Conservation (phyloP, 495 filamentous ascomycete species). For the Daldinia loculata region DNA sequence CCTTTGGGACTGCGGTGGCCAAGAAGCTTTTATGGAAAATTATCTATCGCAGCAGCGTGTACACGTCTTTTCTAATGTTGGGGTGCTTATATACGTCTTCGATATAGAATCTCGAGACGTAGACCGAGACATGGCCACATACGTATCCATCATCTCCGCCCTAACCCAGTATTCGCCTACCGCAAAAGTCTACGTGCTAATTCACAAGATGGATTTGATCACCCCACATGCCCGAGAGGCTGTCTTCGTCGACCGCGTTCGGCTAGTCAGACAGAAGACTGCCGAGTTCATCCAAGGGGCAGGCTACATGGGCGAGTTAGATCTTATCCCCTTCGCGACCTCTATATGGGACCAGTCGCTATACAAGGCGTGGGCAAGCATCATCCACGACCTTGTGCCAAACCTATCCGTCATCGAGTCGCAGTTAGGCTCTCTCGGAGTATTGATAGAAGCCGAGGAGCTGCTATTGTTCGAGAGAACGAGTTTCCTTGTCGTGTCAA, state of each 20-base stretch:
- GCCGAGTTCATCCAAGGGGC: slow-evolving; percentile 67
- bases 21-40: slow-evolving; percentile 98
- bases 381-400: slow-evolving; percentile 94
- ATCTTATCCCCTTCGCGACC: slow-evolving; percentile 81
- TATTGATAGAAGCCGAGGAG: slow-evolving; percentile 89
- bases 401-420: slow-evolving; percentile 90
- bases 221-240: slow-evolving; percentile 76
- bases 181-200: slow-evolving; percentile 88
- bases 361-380: slow-evolving; percentile 98
- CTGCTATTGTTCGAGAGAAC: slow-evolving; percentile 95
- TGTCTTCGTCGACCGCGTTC: slow-evolving; percentile 80
- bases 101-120: slow-evolving; percentile 96
- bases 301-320: slow-evolving; percentile 52
- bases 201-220: slow-evolving; percentile 99
- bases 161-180: slow-evolving; percentile 82
- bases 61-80: slow-evolving; percentile 96
- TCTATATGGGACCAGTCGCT: slow-evolving; percentile 98
- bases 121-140: slow-evolving; percentile 87
- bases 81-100: slow-evolving; percentile 98
- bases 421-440: slow-evolving; percentile 78
- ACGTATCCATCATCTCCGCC: slow-evolving; percentile 84
- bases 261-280: slow-evolving; percentile 77
- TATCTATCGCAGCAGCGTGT: slow-evolving; percentile 92
- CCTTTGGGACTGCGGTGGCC: slow-evolving; percentile 98
- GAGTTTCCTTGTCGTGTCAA: slow-evolving; percentile 92